These are phyloP conservation scores for Leccinum fibrillosum DNA, from an alignment of 768 basidiomycete species.

Conservation along the genomic window DNA sequence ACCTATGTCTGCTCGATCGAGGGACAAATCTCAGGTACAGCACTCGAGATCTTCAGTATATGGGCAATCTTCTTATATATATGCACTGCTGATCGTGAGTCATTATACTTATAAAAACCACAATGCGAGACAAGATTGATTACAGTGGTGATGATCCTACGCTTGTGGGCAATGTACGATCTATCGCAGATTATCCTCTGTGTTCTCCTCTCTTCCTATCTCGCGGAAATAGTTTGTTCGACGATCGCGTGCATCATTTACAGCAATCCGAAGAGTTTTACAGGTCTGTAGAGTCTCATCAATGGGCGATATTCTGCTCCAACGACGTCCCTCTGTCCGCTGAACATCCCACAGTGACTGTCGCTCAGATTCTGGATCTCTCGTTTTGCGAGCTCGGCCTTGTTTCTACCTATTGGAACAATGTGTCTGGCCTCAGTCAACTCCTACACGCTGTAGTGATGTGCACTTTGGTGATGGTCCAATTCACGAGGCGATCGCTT, in stretches of 20 bases:
- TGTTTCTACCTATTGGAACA: neutral
- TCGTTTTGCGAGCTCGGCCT: neutral
- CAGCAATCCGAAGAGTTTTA: neutral
- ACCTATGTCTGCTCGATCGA: neutral
- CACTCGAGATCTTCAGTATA: neutral
- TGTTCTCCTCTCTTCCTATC: conserved; percentile 8
- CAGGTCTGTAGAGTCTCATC: neutral
- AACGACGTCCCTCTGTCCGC: neutral
- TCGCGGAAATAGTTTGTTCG: neutral
- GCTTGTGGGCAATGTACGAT: conserved; percentile 12
- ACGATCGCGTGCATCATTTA: neutral
- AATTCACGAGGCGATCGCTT: neutral
- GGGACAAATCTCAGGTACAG: neutral
- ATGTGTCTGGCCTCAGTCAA: neutral
- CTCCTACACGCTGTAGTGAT: neutral
- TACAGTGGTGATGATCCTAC: conserved; percentile 16
- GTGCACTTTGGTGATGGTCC: neutral
- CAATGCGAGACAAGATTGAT: neutral
- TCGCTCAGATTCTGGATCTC: neutral
- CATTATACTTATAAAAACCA: neutral
- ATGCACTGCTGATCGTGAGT: conserved; percentile 11
- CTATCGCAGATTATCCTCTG: conserved; percentile 8
- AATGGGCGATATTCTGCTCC: neutral
- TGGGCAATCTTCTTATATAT: conserved; percentile 1
- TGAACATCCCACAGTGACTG: neutral